phyloP scores from a whole-genome alignment of 176 grass and related monocot genomes.

The Triticum urartu region DNA sequence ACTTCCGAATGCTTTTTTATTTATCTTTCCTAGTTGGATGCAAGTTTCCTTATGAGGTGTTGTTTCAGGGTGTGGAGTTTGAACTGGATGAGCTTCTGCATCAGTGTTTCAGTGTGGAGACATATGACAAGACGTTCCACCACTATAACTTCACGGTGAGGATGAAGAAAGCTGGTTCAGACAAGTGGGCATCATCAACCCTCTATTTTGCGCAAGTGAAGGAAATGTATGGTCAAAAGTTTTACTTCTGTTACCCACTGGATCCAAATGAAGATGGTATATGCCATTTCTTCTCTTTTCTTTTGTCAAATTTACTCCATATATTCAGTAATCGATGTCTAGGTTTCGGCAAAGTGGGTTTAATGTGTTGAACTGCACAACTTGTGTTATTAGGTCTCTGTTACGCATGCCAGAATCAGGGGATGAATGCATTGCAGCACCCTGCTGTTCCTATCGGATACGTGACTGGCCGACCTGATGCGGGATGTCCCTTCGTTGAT shows the following conservation, averaged over 20 bases:
- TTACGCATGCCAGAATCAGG: conserved; percentile 14
- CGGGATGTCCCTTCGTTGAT: neutral
- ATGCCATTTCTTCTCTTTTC: neutral
- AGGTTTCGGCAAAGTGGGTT: neutral
- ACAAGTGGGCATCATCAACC: neutral
- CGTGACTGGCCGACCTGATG: neutral
- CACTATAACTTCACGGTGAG: neutral
- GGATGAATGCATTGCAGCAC: conserved; percentile 9
- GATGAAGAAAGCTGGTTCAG: neutral
- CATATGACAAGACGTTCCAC: neutral
- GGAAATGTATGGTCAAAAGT: conserved; percentile 12
- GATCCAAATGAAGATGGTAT: neutral
- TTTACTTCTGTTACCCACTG: neutral
- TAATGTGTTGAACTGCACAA: neutral
- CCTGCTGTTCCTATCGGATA: conserved; percentile 10
- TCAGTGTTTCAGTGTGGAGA: neutral
- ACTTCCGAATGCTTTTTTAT: neutral
- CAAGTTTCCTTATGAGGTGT: neutral
- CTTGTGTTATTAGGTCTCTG: neutral
- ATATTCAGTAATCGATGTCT: neutral
- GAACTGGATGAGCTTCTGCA: neutral
- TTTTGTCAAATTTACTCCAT: neutral
- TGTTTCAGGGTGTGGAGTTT: neutral
- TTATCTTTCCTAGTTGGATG: neutral
- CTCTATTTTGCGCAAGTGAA: conserved; percentile 30